Evolutionary conservation across 1,139 yeast genomes (phyloP), one percentile per base, ranked within the genome.

Genomic region (Pichia sp.): DNA sequence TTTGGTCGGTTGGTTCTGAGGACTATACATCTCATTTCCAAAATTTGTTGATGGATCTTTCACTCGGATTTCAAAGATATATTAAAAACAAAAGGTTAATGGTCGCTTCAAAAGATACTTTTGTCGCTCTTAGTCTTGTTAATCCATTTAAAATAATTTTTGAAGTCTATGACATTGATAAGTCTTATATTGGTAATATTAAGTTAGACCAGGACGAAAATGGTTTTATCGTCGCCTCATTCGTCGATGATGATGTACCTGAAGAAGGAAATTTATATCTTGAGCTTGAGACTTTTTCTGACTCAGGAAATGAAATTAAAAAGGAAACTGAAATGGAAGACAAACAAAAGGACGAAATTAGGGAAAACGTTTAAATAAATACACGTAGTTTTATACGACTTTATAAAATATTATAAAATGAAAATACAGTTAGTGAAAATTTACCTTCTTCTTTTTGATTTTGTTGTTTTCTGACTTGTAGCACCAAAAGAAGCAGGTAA

Each of bases 401-500:
- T n/a, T n/a, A n/a, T n/a, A n/a, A n/a, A n/a, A n/a, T n/a, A n/a
- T n/a, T n/a, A n/a, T n/a, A n/a, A n/a, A n/a, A n/a, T n/a, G n/a
- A n/a, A n/a, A n/a, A n/a, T n/a, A n/a, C n/a, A n/a, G n/a, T n/a
- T n/a, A n/a, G n/a, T n/a, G n/a, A n/a, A n/a, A 39, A 41, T 42
- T 37, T 52, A 53, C 35, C 59, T 51, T 49, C 58, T 55, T 44
- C 55, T 57, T 7, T 48, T 39, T 6, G 53, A 44, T 44, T 46
- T 52, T 30, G 54, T 30, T 2, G 55, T 43, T 5, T 56, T 42
- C 30, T 51, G 51, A 9, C 42, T 45, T 26, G 47, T 45, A 25
- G 48, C 47, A 9, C 48, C 40, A 30, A 51, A 42, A 10, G 74
- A 69, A 0, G 87, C 87, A 1, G 96, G 97, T 57, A 89, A 71